These are phyloP conservation scores for Yarrowia osloensis DNA, from an alignment of 805 yeast species.

Conservation along the genomic window DNA sequence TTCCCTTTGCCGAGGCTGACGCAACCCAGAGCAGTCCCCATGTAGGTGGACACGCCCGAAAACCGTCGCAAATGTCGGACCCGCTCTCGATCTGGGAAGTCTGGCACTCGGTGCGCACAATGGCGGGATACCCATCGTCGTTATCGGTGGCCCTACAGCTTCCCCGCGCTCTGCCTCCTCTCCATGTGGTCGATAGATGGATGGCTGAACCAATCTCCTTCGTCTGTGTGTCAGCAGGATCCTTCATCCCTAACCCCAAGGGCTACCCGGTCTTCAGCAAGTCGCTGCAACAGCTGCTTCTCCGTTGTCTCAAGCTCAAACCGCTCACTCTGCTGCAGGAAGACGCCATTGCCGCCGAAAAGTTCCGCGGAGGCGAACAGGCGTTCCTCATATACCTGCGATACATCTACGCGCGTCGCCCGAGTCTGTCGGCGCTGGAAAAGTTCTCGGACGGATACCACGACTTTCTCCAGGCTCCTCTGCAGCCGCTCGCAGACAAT, in stretches of 20 bases:
- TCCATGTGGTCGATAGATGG: constrained; percentile 60
- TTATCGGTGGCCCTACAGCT: constrained; percentile 75
- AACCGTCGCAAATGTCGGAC: constrained; percentile 40
- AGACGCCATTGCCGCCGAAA: constrained; percentile 31
- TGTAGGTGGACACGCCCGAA: constrained; percentile 8
- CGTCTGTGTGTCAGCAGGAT: constrained; percentile 55
- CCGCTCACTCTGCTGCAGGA: constrained; percentile 55
- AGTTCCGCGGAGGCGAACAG: constrained; percentile 36
- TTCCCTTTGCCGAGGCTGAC: constrained; percentile 44
- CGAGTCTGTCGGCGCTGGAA: constrained; percentile 42
- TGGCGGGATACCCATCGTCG: constrained; percentile 55
- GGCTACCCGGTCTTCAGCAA: constrained; percentile 66
- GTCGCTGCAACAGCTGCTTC: constrained; percentile 54
- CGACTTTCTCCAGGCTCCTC: constrained; percentile 58
- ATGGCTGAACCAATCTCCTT: constrained; percentile 65
- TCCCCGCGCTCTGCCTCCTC: constrained; percentile 60
- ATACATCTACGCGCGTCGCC: constrained; percentile 36
- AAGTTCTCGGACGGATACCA: constrained; percentile 44
- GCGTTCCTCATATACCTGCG: constrained; percentile 37
- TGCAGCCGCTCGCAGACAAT: constrained; percentile 67
- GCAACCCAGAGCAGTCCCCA: constrained; percentile 44
- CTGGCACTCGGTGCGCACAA: constrained; percentile 65
- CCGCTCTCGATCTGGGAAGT: constrained; percentile 67
- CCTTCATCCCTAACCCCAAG: constrained; percentile 60
- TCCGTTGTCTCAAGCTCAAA: constrained; percentile 48